A percentile compares a stretch with the other conserved stretches of the same genome.
These are phyloP conservation scores for Panus rudis DNA, from an alignment of 768 basidiomycete species.

Conservation along the genomic window DNA sequence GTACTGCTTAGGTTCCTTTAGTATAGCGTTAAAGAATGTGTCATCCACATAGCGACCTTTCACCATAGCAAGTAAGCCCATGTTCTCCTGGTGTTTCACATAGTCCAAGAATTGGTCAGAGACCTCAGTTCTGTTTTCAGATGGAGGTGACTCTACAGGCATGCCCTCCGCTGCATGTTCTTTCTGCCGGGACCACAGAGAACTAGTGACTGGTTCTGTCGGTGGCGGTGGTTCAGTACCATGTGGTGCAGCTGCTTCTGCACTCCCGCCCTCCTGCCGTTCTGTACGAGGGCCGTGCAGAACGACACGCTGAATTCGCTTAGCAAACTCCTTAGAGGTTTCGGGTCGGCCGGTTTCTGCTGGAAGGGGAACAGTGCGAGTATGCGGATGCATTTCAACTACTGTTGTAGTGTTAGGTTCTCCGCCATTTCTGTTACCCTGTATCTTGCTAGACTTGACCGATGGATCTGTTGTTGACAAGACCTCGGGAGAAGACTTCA, in stretches of 20 bases:
- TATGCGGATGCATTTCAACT: too few species aligned
- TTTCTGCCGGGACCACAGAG: background rate
- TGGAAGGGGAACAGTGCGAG: too few species aligned
- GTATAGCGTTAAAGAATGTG: slow-evolving; percentile 21
- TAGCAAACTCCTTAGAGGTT: slow-evolving; percentile 5
- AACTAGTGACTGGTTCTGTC: background rate
- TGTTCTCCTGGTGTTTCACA: too few species aligned
- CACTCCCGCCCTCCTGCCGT: slow-evolving; percentile 1
- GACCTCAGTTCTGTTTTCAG: too few species aligned
- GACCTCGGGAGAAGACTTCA: too few species aligned
- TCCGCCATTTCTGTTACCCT: background rate
- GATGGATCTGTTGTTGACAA: too few species aligned
- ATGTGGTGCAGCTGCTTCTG: background rate
- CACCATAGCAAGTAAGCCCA: too few species aligned
- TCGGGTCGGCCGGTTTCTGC: slow-evolving; percentile 7
- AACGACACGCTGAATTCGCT: slow-evolving; percentile 1
- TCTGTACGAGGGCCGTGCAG: slow-evolving; percentile 4
- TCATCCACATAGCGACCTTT: slow-evolving; percentile 22
- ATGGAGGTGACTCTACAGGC: too few species aligned
- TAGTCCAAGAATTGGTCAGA: too few species aligned
- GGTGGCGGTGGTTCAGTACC: too few species aligned
- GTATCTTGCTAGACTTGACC: slow-evolving; percentile 1
- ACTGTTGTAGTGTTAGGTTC: background rate
- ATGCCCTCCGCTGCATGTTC: background rate
- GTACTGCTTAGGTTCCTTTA: slow-evolving; percentile 14